Evolutionary conservation across 2,329 filamentous ascomycete species (phyloP), one percentile per base, ranked within the genome.

Genomic region (Dactylella cylindrospora): DNA sequence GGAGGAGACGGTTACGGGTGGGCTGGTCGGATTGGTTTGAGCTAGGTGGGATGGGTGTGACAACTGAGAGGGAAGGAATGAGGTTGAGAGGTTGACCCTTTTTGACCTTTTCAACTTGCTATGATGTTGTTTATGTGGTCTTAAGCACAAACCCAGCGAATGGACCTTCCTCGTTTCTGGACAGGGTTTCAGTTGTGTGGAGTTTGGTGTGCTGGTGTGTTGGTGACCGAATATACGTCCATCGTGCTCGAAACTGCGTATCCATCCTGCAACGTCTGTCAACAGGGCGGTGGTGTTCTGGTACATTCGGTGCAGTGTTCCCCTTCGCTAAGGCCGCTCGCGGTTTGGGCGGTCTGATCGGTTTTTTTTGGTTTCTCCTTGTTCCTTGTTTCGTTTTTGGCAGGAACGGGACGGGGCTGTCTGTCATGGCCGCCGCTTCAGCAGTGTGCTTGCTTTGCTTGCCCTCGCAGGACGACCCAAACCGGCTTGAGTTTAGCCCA

Each of bases 41-140:
- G 28, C 35, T 23, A 35, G 29, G 28, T n/a, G 22, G 45, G 35
- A 9, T 15, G 38, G 41, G 41, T 35, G 44, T 41, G 39, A 13
- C 29, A 40, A 31, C 20, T 41, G 40, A 41, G 19, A 36, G 36
- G 15, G 44, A 15, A 26, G 29, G 29, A 10, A 13, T 8, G 40
- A 32, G 40, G 7, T 13, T 6, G 5, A 15, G 40, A 4, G 12
- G 15, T 33, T n/a, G n/a, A n/a, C n/a, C n/a, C n/a, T 13, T 22
- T 47, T 36, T 47, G 38, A 28, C 44, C 40, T 26, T 43, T 35
- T 31, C 41, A 26, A 44, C 26, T 15, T 33, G 31, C 31, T 36
- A 28, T 60, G 40, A 60, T 52, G 46, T 60, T 51, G 54, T 60
- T 60, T 60, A 60, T 45, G 54, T 60, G 54, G 54, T 60, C 54